Conservation (phyloP, 2,329 filamentous ascomycete species). For the Colletotrichum coccodes region DNA sequence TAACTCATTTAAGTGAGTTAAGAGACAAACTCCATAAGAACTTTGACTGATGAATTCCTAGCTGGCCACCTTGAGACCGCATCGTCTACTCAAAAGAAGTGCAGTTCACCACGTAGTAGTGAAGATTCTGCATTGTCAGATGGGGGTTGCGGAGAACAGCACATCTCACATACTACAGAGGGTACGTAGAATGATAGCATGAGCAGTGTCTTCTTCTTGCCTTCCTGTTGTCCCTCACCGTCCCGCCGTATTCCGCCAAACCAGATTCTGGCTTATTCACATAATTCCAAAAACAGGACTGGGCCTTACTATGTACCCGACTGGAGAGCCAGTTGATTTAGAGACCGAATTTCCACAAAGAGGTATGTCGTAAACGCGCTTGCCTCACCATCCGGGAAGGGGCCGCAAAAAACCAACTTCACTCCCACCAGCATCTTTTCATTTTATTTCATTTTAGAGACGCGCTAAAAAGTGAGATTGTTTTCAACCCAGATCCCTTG, state of each 20-base stretch:
- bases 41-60: not conserved
- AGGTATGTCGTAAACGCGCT: slow-evolving; percentile 19
- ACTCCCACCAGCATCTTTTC: not conserved
- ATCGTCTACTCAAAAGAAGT: not conserved
- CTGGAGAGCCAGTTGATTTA: not conserved
- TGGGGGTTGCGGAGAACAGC: not conserved
- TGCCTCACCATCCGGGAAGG: not conserved
- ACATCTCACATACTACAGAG: not conserved
- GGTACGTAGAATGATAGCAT: slow-evolving; percentile 6
- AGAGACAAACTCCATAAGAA: not conserved
- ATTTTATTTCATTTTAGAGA: not conserved
- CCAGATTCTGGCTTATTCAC: slow-evolving; percentile 3
- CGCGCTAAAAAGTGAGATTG: not conserved
- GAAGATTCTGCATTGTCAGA: not conserved
- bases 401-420: not conserved
- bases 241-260: not conserved
- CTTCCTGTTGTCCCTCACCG: not conserved
- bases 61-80: not conserved
- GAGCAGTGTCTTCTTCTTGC: not conserved
- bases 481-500: not conserved
- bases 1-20: not conserved
- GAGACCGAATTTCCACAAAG: slow-evolving; percentile 13
- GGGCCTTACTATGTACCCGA: not conserved
- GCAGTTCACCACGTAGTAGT: not conserved
- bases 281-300: not conserved